phyloP scores from a whole-genome alignment of 305 asterid species.

The Rubia peregrina region DNA sequence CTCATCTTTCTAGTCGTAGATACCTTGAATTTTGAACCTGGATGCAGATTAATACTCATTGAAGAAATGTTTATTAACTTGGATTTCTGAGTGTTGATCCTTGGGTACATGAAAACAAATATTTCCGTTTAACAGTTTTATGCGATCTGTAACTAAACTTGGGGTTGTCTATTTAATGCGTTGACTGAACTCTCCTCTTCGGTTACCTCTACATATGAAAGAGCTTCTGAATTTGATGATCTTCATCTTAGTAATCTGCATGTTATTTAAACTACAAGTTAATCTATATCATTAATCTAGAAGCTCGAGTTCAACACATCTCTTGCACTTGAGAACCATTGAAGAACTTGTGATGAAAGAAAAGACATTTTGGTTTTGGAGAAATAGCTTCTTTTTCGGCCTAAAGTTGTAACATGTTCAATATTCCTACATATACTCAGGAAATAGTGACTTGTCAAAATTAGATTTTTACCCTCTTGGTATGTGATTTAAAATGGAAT shows the following conservation, averaged over 20 bases:
- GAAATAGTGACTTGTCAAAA: no score
- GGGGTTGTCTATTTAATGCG: constrained; percentile 84
- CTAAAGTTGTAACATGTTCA: neutral
- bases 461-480: no score
- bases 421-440: neutral
- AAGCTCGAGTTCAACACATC: neutral
- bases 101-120: no score
- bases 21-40: no score
- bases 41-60: no score
- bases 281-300: constrained; percentile 11
- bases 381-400: neutral
- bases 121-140: no score
- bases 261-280: constrained; percentile 63
- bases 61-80: no score
- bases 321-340: neutral
- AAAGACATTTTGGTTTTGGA: neutral
- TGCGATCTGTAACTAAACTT: no score
- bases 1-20: no score
- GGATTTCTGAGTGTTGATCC: no score
- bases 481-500: no score
- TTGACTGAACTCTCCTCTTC: constrained; percentile 53
- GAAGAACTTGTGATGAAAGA: no score
- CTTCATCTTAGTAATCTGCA: constrained; percentile 88
- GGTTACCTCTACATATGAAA: constrained; percentile 61
- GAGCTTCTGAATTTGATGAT: constrained; percentile 80